Base-by-base conservation (phyloP, 2,329 filamentous ascomycete species). In the Phoma sp. region DNA sequence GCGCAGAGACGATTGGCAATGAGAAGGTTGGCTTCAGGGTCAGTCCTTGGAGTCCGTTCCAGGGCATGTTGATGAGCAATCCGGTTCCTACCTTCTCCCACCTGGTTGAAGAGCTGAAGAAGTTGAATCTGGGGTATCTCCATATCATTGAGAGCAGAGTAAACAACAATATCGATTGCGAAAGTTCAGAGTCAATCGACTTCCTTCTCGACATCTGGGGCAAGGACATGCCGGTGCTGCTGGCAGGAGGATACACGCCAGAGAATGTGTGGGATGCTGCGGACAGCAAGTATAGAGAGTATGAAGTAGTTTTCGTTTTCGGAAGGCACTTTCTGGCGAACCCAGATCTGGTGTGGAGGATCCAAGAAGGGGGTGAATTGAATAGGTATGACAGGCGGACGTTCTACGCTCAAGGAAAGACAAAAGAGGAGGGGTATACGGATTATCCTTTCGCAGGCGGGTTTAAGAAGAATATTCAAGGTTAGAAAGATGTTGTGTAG, bases 11-110 rank as follows among this genome's bases (percentile, higher is more conserved):
- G 0, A 73, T 84, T 19, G 86, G 89, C 61, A 76, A 76, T 0
- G 78, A 89, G 78, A 80, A 1, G 83, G 78, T 57, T 0, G 86
- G 79, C 0, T 80, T 88, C 17, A 80, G 87, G 1, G 71, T 90
- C 4, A 84, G 80, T 2, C 87, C 87, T 0, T 89, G 81, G 75
- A 83, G 80, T 50, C 73, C 74, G 0, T 89, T 85, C 74, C 84
- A 89, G 58, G 81, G 80, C 32, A 86, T 89, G 86, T 73, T 76
- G 24, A 88, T 88, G 84, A 62, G 71, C 0, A 79, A 90, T 43
- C 86, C 86, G 0, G 66, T 84, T 8, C 83, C 86, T 0, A 85
- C 89, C 56, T 90, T 89, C 64, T 76, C 75, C 0, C 77, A 89
- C 63, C 67, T 88, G 3, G 76, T 84, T 22, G 59, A 71, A 19